Percentiles rank a stretch among this genome's conserved stretches.
phyloP scores from a whole-genome alignment of 2,329 filamentous ascomycete species.

The Lasiodiplodia gonubiensis region DNA sequence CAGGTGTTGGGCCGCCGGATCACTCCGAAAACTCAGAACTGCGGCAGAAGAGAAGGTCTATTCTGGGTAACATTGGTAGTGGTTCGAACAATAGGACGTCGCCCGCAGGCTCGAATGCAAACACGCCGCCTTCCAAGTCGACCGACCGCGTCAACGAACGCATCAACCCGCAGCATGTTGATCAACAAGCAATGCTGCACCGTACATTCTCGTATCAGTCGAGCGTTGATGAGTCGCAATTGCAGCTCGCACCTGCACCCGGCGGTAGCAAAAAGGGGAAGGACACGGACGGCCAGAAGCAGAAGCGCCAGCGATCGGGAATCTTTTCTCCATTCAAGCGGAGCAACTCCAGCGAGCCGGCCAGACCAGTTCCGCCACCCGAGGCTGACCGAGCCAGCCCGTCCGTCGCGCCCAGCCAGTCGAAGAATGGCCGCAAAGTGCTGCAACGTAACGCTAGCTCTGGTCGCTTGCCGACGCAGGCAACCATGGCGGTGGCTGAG shows the following conservation, averaged over 20 bases:
- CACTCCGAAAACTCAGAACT: conserved; percentile 5
- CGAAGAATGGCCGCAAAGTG: conserved; percentile 19
- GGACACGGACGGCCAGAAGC: neutral
- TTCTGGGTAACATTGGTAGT: conserved; percentile 48
- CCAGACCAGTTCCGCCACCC: neutral
- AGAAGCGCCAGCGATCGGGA: conserved; percentile 4
- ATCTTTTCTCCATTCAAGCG: conserved; percentile 19
- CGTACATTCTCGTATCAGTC: conserved; percentile 38
- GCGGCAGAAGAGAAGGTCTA: conserved; percentile 18
- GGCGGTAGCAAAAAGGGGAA: neutral
- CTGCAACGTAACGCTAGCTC: conserved; percentile 21
- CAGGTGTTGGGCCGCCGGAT: conserved; percentile 44
- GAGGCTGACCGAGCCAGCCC: neutral
- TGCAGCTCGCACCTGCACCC: neutral
- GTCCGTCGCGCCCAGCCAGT: neutral
- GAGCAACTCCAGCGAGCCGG: neutral
- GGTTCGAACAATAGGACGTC: conserved; percentile 28
- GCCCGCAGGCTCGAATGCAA: conserved; percentile 1
- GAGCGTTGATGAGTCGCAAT: conserved; percentile 29
- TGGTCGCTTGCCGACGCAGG: conserved; percentile 1
- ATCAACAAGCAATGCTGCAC: conserved; percentile 20
- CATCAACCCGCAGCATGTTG: conserved; percentile 30
- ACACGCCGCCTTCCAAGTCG: conserved; percentile 32
- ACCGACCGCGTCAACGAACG: conserved; percentile 30
- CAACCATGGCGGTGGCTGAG: neutral